Evolutionary conservation across 2,329 filamentous ascomycete genomes (phyloP).

Genomic region (Scortechinia acanthostroma): DNA sequence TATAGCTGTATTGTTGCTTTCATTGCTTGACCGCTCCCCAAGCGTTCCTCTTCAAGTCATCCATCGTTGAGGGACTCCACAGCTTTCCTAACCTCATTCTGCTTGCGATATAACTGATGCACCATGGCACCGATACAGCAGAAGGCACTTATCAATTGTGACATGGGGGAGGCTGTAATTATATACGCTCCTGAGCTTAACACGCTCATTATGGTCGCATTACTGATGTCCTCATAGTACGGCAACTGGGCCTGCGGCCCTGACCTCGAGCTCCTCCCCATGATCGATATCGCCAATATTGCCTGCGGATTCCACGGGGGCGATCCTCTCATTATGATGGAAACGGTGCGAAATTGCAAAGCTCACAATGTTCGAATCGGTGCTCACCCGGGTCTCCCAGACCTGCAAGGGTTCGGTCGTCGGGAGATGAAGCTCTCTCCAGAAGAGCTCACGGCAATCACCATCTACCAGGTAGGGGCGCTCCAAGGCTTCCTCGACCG

Average conservation of each 20-base stretch:
- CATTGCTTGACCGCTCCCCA: too few species aligned
- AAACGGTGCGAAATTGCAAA: slow-evolving; percentile 50
- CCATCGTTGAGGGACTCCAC: too few species aligned
- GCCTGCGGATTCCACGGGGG: slow-evolving; percentile 47
- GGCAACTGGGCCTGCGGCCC: slow-evolving; percentile 39
- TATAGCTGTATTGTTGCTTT: too few species aligned
- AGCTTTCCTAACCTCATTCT: too few species aligned
- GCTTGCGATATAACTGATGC: too few species aligned
- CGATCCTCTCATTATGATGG: slow-evolving; percentile 47
- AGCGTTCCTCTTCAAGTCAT: too few species aligned
- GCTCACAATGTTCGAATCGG: slow-evolving; percentile 45
- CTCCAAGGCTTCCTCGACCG: slow-evolving; percentile 49
- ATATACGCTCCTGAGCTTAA: too few species aligned
- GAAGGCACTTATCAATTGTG: slow-evolving; percentile 38
- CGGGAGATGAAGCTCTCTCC: slow-evolving; percentile 50
- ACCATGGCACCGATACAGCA: slow-evolving; percentile 39
- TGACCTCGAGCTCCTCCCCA: slow-evolving; percentile 47
- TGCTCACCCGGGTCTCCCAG: slow-evolving; percentile 59
- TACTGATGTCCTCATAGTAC: too few species aligned
- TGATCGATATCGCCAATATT: slow-evolving; percentile 53
- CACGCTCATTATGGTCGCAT: too few species aligned
- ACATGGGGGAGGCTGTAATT: slow-evolving; percentile 33
- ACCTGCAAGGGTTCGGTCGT: slow-evolving; percentile 57
- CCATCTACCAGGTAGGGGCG: slow-evolving; percentile 57
- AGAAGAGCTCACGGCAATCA: slow-evolving; percentile 46